phyloP scores from a whole-genome alignment of 139 green algal genomes.

The Coccomyxa sp. region DNA sequence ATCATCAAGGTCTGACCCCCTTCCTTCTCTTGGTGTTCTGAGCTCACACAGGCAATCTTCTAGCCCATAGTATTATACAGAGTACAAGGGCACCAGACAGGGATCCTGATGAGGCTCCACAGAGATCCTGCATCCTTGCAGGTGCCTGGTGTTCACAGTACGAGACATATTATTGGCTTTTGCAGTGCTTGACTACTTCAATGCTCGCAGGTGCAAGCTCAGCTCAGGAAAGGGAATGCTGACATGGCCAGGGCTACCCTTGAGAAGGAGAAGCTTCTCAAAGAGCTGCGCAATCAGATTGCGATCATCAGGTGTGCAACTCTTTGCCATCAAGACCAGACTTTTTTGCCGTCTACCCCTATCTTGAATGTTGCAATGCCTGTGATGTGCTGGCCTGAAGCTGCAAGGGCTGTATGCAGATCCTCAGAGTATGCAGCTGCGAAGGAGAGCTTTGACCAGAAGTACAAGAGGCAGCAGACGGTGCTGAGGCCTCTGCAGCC shows the following conservation, averaged over 20 bases:
- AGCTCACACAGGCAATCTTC: not conserved
- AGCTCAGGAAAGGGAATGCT: conserved; percentile 23
- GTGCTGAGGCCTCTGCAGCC: conserved; percentile 42
- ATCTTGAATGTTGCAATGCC: not conserved
- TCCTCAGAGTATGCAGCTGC: conserved; percentile 42
- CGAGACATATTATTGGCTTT: no score
- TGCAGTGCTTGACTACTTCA: no score
- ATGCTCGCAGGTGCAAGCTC: conserved; percentile 10
- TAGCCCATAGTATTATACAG: not conserved
- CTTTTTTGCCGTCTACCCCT: not conserved
- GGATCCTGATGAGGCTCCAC: no score
- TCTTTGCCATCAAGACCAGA: not conserved
- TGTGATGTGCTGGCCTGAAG: not conserved
- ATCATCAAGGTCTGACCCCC: not conserved
- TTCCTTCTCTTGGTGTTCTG: not conserved
- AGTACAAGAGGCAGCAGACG: conserved; percentile 38
- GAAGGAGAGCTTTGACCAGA: conserved; percentile 45
- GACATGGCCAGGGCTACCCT: conserved; percentile 45
- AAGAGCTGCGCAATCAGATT: conserved; percentile 54
- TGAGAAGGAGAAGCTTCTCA: conserved; percentile 38
- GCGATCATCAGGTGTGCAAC: conserved; percentile 49
- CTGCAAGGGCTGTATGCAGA: not conserved
- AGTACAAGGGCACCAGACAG: no score
- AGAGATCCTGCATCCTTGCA: no score
- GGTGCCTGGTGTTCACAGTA: no score